Evolutionary conservation across 2,329 filamentous ascomycete genomes (phyloP).

Genomic region (Ophiostoma pallidulum): DNA sequence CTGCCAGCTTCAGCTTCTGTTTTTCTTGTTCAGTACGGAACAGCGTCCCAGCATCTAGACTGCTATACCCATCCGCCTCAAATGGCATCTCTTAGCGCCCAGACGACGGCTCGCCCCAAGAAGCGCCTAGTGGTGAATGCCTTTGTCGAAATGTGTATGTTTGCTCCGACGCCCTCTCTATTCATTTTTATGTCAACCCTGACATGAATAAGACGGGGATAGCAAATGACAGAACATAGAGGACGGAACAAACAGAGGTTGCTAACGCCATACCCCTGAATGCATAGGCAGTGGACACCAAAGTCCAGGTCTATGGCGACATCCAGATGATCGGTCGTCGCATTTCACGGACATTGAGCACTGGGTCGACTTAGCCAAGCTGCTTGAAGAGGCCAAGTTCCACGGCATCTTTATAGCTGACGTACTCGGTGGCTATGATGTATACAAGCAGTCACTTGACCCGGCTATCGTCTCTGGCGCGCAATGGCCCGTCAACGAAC

Average conservation of each 20-base stretch:
- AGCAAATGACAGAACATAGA: too few species aligned
- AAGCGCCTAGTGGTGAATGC: neutral
- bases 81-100: too few species aligned
- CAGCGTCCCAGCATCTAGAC: too few species aligned
- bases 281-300: conserved; percentile 31
- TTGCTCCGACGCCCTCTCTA: neutral
- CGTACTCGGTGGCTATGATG: conserved; percentile 58
- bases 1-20: too few species aligned
- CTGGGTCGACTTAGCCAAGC: conserved; percentile 48
- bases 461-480: conserved; percentile 53
- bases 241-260: neutral
- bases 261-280: neutral
- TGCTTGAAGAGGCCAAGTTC: conserved; percentile 29
- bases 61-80: too few species aligned
- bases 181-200: too few species aligned
- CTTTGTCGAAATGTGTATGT: conserved; percentile 17
- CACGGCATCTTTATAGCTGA: conserved; percentile 61
- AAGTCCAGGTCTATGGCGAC: conserved; percentile 43
- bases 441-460: conserved; percentile 52
- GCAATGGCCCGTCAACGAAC: conserved; percentile 65
- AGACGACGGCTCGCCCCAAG: too few species aligned
- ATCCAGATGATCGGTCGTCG: conserved; percentile 55
- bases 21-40: too few species aligned
- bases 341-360: conserved; percentile 53
- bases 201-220: too few species aligned